A percentile compares a stretch with the other conserved stretches of the same genome.
Evolutionary conservation across 2,329 filamentous ascomycete genomes (phyloP).

Genomic region (Sporothrix pallida): DNA sequence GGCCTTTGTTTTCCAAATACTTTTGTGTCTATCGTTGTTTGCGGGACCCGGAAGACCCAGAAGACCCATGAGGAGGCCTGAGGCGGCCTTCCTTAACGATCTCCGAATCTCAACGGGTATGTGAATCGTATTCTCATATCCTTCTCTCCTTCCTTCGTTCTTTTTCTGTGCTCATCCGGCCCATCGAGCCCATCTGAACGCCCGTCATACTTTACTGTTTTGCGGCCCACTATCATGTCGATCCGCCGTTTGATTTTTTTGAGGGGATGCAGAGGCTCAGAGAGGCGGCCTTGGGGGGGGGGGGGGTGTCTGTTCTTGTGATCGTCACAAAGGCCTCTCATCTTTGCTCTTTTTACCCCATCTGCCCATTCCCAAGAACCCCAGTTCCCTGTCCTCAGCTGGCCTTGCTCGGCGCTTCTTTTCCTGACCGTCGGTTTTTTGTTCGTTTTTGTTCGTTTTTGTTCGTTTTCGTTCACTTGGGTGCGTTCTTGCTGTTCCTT

Average conservation of each 20-base stretch:
- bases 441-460: background rate
- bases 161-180: background rate
- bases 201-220: background rate
- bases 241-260: constrained; percentile 27
- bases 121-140: background rate
- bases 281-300: background rate
- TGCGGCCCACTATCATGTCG: constrained; percentile 10
- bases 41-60: background rate
- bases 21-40: background rate
- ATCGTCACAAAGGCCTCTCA: background rate
- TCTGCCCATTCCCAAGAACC: background rate
- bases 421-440: background rate
- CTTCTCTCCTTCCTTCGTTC: background rate
- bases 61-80: background rate
- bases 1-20: background rate
- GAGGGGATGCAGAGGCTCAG: background rate
- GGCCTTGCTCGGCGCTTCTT: constrained; percentile 26
- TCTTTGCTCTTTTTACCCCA: background rate
- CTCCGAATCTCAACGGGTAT: constrained; percentile 1
- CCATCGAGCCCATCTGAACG: background rate
- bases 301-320: background rate
- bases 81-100: background rate
- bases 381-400: constrained; percentile 28
- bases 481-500: background rate
- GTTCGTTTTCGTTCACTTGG: background rate